Evolutionary conservation across 805 yeast genomes (phyloP), one percentile per base, ranked within the genome.

Genomic region (Saccharomycopsis capsularis): DNA sequence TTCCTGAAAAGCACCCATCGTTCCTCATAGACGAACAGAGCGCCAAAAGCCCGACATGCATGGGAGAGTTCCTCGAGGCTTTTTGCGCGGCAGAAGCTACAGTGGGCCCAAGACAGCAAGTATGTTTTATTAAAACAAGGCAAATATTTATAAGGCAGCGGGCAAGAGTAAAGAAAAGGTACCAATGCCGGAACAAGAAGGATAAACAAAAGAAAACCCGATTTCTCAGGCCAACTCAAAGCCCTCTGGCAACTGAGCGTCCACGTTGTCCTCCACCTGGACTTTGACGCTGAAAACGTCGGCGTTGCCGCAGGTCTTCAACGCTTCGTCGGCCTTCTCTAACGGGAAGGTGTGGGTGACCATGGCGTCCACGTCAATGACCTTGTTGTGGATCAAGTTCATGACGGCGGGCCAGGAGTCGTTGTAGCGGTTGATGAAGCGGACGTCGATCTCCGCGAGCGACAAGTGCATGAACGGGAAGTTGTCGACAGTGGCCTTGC

Each of bases 361-460:
- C 43, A 76, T 62, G n/a, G 61, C 55, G 56, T 69, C 69, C 27
- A 73, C 74, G 44, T 73, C 64, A 44, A 74, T 60, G 16, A 69
- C 65, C 18, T 72, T 72, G 45, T 68, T 70, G 42, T 68, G 62
- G 50, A 76, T 64, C 52, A 76, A 61, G 27, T 73, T 68, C 53
- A 76, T 75, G 11, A 71, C 76, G n/a, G 75, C 67, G 18, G 81
- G 81, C 79, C 80, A 76, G 19, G 79, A 69, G 56, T 73, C 76
- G 50, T 73, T 71, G 61, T 76, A 76, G 55, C 81, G 67, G 66
- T 74, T 75, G 59, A 74, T 71, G 53, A 72, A 74, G 59, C 67
- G 71, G 55, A 76, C 65, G 45, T 71, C 74, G 56, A 74, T 70
- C 56, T 76, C 81, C 55, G 74, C 76, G 44, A 73, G 68, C 15